Evolutionary conservation across 371 early-diverging fungal genomes (phyloP), one percentile per base, ranked within the genome.

Genomic region (Saksenaea vasiformis): DNA sequence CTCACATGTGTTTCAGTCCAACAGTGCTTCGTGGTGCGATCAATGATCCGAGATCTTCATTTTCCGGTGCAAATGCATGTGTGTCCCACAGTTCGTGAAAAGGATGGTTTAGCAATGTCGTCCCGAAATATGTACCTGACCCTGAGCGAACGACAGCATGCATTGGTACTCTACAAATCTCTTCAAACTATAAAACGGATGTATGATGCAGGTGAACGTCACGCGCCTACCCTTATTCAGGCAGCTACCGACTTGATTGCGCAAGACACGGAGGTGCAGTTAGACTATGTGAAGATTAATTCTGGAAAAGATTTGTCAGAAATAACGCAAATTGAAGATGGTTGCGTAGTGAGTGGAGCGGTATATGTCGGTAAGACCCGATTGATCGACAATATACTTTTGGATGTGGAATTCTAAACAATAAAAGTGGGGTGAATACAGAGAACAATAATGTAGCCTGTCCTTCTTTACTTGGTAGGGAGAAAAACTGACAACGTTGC

Each of bases 351-450:
- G 31, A 93, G 93, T 15, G 93, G 95, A 35, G 98, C 98, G 9
- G 86, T 97, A 26, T 86, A 82, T 63, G 87, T 97, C 39, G 96
- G 96, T 37, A 85, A 77, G n/a, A 95, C 98, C 8, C 80, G 98
- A 31, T 77, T 98, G 35, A 97, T 98, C 58, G 98, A 98, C 73
- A 98, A 98, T 73, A 63, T 95, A 8, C 72, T 94, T 27, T 61
- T 93, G 5, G 85, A 91, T 28, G 65, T 65, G 24, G 31, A 44
- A 43, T 60, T 34, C 51, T 26, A 27, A 60, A 60, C 51, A 38
- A 44, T 34, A 60, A 41, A 60, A 60, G 41, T 39, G 36, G 36
- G 51, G 22, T 47, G 51, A 47, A 27, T 79, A 62, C 37, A 58
- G 47, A 62, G 54, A 67, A 31, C 47, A 34, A 58, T 67, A 59